These are phyloP conservation scores for Exophiala mesophila DNA, from an alignment of 2,329 filamentous ascomycete genomes.

Conservation along the genomic window DNA sequence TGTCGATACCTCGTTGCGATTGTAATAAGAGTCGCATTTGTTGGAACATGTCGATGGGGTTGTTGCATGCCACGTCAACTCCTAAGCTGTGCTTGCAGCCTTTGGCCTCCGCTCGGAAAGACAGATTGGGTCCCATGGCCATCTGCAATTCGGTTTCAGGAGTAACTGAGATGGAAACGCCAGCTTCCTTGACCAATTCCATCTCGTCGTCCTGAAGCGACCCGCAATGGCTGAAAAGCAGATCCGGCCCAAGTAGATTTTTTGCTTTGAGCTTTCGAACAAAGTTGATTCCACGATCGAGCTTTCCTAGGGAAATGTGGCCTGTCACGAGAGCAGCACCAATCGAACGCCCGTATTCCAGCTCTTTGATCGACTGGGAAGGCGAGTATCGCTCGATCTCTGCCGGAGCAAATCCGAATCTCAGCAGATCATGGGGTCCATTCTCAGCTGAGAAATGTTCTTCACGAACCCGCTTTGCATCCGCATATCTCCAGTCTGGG, in stretches of 20 bases:
- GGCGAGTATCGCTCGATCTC: constrained; percentile 6
- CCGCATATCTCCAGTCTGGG: constrained; percentile 10
- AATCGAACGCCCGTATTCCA: constrained; percentile 6
- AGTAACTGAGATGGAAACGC: constrained; percentile 27
- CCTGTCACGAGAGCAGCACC: constrained; percentile 8
- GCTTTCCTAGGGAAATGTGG: constrained; percentile 9
- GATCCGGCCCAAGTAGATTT: constrained; percentile 8
- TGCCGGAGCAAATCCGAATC: constrained; percentile 11
- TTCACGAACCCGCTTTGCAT: constrained; percentile 8
- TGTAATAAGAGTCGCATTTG: constrained; percentile 30
- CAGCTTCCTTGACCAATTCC: constrained; percentile 16
- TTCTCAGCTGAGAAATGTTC: constrained; percentile 1
- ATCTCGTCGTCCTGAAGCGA: constrained; percentile 15
- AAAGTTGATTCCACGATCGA: constrained; percentile 7
- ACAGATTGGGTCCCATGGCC: constrained; percentile 29
- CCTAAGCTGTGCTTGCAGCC: constrained; percentile 25
- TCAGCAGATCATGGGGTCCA: constrained; percentile 3
- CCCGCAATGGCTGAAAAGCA: constrained; percentile 12
- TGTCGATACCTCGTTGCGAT: constrained; percentile 22
- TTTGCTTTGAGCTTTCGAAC: constrained; percentile 10
- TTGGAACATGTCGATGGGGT: constrained; percentile 28
- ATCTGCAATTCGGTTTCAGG: constrained; percentile 32
- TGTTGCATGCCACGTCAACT: constrained; percentile 30
- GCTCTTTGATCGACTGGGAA: constrained; percentile 5
- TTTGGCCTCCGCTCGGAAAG: constrained; percentile 23